Conservation (phyloP, 164 flowering plant species). For the Annona squamosa region DNA sequence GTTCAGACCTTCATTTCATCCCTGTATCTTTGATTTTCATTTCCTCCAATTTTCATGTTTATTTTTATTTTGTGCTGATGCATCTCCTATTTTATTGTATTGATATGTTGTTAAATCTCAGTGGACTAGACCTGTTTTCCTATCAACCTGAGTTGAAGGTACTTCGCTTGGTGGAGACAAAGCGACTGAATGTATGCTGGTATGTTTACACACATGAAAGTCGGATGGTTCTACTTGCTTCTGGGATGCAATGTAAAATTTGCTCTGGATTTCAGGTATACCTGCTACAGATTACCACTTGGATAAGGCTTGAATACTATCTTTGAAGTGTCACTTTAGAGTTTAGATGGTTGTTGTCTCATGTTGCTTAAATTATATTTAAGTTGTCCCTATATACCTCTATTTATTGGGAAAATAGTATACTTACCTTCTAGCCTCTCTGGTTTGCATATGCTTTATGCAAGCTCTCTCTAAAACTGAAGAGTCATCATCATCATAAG, state of each 20-base stretch:
- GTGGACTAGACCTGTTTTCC: conserved; percentile 76
- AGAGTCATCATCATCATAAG: not conserved
- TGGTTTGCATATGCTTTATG: not conserved
- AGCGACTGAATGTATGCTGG: conserved; percentile 74
- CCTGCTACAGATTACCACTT: conserved; percentile 5
- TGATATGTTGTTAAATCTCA: conserved; percentile 26
- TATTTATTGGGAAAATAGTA: not conserved
- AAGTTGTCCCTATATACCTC: not conserved
- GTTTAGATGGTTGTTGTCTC: not conserved
- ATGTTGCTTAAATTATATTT: not conserved
- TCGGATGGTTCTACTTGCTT: conserved; percentile 90
- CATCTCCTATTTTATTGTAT: not conserved
- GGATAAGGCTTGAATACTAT: not conserved
- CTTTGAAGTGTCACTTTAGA: not conserved
- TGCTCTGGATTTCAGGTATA: conserved; percentile 85
- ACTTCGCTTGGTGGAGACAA: conserved; percentile 69
- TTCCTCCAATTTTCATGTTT: not conserved
- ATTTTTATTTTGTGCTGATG: not conserved
- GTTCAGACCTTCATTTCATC: not conserved
- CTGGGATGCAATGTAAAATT: conserved; percentile 93
- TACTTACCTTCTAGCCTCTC: not conserved
- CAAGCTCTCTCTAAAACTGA: not conserved
- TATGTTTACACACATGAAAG: conserved; percentile 94
- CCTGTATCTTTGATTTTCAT: not conserved
- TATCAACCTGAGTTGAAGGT: conserved; percentile 49